These are phyloP conservation scores for Singerocomus rubriflavus DNA, from an alignment of 1,284 basidiomycete genomes.

Conservation along the genomic window DNA sequence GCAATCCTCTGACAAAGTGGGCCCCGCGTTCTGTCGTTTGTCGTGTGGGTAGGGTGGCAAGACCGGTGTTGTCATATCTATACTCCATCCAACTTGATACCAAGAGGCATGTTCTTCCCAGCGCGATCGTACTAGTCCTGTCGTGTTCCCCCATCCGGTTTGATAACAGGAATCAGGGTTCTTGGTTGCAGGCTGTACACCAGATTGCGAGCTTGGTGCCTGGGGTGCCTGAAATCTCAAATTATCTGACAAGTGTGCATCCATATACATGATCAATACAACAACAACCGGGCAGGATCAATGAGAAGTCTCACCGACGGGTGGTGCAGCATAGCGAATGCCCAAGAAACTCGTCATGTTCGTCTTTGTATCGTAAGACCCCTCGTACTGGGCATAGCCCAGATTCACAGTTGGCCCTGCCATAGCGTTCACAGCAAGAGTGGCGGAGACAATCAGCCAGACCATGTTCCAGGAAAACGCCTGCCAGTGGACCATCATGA, in stretches of 20 bases:
- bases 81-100: background rate
- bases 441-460: no score
- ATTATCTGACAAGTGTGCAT: background rate
- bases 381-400: conserved; percentile 18
- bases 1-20: conserved; percentile 18
- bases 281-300: no score
- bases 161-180: no score
- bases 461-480: no score
- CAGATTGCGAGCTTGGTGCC: background rate
- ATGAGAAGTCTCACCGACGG: conserved; percentile 6
- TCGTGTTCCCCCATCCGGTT: no score
- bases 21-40: conserved; percentile 4
- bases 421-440: background rate
- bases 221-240: conserved; percentile 21
- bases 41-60: background rate
- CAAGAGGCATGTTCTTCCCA: no score
- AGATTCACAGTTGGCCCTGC: conserved; percentile 10
- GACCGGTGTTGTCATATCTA: background rate
- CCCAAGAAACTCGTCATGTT: conserved; percentile 15
- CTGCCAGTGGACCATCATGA: no score
- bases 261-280: background rate
- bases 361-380: conserved; percentile 6
- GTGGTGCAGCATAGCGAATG: conserved; percentile 20
- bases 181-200: conserved; percentile 14
- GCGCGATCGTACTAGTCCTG: no score